A percentile compares a stretch with the other conserved stretches of the same genome.
phyloP scores from a whole-genome alignment of 2,329 filamentous ascomycete genomes.

The Colletotrichum trifolii region DNA sequence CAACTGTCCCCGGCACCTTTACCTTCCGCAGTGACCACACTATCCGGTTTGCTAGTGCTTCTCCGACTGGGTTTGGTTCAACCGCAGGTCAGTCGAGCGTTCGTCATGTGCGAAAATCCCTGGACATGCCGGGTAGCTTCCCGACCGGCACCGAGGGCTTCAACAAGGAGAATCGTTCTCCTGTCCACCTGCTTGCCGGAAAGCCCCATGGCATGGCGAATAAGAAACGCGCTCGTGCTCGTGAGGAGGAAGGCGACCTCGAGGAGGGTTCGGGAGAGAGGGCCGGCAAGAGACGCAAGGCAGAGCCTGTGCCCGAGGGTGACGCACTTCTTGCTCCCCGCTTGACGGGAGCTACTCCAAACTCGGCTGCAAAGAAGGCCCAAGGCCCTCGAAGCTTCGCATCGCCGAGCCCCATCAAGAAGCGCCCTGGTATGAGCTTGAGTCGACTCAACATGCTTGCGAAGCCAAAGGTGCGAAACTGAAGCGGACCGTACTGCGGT shows the following conservation, averaged over 20 bases:
- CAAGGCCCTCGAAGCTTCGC: constrained; percentile 41
- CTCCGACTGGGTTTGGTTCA: constrained; percentile 64
- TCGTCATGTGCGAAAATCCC: constrained; percentile 67
- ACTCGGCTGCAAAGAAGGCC: constrained; percentile 49
- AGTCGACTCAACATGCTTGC: constrained; percentile 72
- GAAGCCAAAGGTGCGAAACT: constrained; percentile 67
- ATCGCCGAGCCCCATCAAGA: constrained; percentile 61
- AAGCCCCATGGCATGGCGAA: constrained; percentile 72
- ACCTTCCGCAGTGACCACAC: constrained; percentile 75
- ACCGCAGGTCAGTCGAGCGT: constrained; percentile 70
- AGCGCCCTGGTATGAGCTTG: constrained; percentile 63
- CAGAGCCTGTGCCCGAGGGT: constrained; percentile 59
- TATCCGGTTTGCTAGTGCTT: constrained; percentile 64
- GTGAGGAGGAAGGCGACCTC: constrained; percentile 66
- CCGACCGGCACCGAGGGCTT: constrained; percentile 48
- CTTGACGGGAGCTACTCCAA: constrained; percentile 51
- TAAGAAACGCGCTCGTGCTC: constrained; percentile 73
- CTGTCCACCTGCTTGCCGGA: constrained; percentile 51
- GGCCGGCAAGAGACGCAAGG: constrained; percentile 69
- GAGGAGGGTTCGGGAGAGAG: constrained; percentile 67
- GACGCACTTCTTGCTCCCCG: constrained; percentile 64
- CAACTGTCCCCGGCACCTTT: constrained; percentile 67
- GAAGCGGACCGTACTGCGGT: constrained; percentile 23
- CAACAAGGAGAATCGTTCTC: constrained; percentile 67
- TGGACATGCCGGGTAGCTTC: constrained; percentile 67